Evolutionary conservation across 495 filamentous ascomycete genomes (phyloP).

Genomic region (Penicillium manginii): DNA sequence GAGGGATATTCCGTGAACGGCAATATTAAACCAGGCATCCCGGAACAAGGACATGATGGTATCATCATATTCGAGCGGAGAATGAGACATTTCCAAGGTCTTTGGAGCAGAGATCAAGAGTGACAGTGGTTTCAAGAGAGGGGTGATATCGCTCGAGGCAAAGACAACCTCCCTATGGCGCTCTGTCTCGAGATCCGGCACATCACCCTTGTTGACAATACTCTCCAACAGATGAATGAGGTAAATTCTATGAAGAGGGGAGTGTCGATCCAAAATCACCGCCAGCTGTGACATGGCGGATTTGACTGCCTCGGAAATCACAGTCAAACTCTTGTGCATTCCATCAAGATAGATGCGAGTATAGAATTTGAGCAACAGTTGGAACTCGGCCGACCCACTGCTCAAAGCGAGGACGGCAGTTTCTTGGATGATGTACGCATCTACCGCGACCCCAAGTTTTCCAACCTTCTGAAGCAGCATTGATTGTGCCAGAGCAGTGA

Average conservation of each 20-base stretch:
- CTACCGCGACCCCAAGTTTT: slow-evolving; percentile 74
- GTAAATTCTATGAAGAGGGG: slow-evolving; percentile 76
- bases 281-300: slow-evolving; percentile 81
- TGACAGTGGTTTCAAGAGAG: slow-evolving; percentile 81
- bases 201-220: slow-evolving; percentile 89
- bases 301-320: slow-evolving; percentile 34
- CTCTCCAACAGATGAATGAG: slow-evolving; percentile 80
- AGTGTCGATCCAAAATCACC: slow-evolving; percentile 63
- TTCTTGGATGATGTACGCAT: slow-evolving; percentile 81
- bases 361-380: slow-evolving; percentile 82
- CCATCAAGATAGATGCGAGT: slow-evolving; percentile 71
- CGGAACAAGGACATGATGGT: slow-evolving; percentile 71
- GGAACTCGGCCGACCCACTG: slow-evolving; percentile 77
- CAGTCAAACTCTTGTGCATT: slow-evolving; percentile 63
- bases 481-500: slow-evolving; percentile 90
- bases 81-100: slow-evolving; percentile 31
- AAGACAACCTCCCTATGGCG: slow-evolving; percentile 75
- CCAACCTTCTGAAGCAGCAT: slow-evolving; percentile 94
- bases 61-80: slow-evolving; percentile 55
- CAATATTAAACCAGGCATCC: slow-evolving; percentile 97
- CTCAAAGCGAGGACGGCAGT: slow-evolving; percentile 75
- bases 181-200: slow-evolving; percentile 57
- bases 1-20: slow-evolving; percentile 86
- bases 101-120: slow-evolving; percentile 67
- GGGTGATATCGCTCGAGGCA: slow-evolving; percentile 79